These are phyloP conservation scores for barrel medic (Medicago truncatula) DNA, from an alignment of 306 rosid species.

Conservation along the genomic window MtrunA17r5.0-ANR NC_053048.1:20390001-20390500, in stretches of 20 bases:
- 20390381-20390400: background rate
- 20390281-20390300: conserved; percentile 2
- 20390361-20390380: background rate
- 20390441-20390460: conserved; percentile 12
- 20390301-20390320: background rate
- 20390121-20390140: no score
- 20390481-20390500: background rate
- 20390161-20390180: no score
- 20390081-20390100: no score
- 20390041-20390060: no score
- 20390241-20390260: background rate
- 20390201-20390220: background rate
- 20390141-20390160: no score
- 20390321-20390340: background rate
- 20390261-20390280: background rate
- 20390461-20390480: background rate
- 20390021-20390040: no score
- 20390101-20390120: no score
- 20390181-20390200: no score
- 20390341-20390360: background rate
- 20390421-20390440: conserved; percentile 14
- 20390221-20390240: background rate
- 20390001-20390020: no score
- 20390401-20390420: conserved; percentile 15
- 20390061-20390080: no score